Evolutionary conservation across 2,329 filamentous ascomycete genomes (phyloP), one percentile per base, ranked within the genome.

Genomic region (Colletotrichum endophyticum): DNA sequence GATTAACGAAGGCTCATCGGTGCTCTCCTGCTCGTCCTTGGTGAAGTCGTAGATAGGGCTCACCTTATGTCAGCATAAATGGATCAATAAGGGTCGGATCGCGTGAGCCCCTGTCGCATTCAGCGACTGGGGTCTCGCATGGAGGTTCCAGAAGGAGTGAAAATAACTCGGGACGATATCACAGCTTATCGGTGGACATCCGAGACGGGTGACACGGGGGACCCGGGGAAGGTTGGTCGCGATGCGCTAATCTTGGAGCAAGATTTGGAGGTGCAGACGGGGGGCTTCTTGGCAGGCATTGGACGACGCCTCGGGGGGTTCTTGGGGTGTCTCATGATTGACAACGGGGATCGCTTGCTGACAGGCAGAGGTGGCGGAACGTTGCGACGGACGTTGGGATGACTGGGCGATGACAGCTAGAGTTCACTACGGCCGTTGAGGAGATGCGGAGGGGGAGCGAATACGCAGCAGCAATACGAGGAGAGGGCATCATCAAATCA

Each of bases 141-240:
- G 62, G 53, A 27, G 44, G 62, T 22, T 36, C 39, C n/a, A 22
- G 16, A 66, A 61, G 16, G 9, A 59, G 39, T 12, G 19, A 34
- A n/a, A 66, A 53, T 15, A 49, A 75, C 34, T 73, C 73, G 63
- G 70, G 70, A 76, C 22, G 70, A 69, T 9, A 63, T 36, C 56
- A 28, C 32, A 25, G 57, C 30, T 30, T 27, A 57, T 49, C 27
- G 27, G 56, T 62, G 53, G 53, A 49, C 63, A 76, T 64, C n/a
- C 63, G 70, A 49, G 8, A 66, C 34, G 36, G 36, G 32, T 25
- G 56, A 49, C 39, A 73, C 70, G 57, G 70, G 59, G 22, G 22
- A 49, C 63, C 70, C 28, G 49, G 39, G 53, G 16, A 39, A 7
- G 28, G 19, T 27, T 8, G 27, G 13, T 15, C 13, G 39, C 28